Percentiles rank a stretch among this genome's conserved stretches.
Evolutionary conservation across 352 stramenopile species (phyloP).

Genomic region (Hyaloperonospora arabidopsidis): DNA sequence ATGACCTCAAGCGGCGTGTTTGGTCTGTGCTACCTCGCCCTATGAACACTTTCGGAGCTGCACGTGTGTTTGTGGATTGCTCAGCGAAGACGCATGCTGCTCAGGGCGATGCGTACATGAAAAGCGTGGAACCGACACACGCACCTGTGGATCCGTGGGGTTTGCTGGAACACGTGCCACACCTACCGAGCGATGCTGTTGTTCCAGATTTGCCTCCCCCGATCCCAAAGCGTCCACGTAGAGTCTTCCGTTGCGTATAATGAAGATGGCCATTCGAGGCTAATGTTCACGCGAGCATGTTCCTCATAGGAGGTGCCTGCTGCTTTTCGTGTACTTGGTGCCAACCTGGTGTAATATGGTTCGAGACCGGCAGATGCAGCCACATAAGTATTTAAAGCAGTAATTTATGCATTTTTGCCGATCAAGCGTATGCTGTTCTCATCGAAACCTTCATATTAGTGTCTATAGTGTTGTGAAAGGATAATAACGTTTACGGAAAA

Average conservation of each 20-base stretch:
- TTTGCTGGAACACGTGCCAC: conserved; percentile 56
- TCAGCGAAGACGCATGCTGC: conserved; percentile 10
- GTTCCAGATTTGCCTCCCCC: conserved; percentile 32
- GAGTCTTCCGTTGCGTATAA: conserved; percentile 69
- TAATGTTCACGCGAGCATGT: not conserved
- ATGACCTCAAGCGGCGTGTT: conserved; percentile 52
- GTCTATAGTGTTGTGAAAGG: too few species aligned
- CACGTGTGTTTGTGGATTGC: conserved; percentile 23
- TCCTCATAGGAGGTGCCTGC: conserved; percentile 12
- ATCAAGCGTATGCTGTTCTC: too few species aligned
- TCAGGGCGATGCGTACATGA: conserved; percentile 23
- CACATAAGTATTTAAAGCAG: not conserved
- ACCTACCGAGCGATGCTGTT: conserved; percentile 61
- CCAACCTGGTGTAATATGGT: conserved; percentile 22
- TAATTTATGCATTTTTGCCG: too few species aligned
- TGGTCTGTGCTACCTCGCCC: conserved; percentile 65
- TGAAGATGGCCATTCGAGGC: not conserved
- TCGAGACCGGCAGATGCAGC: conserved; percentile 3
- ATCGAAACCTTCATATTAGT: too few species aligned
- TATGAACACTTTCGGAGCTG: conserved; percentile 23
- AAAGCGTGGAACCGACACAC: conserved; percentile 20
- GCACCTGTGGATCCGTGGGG: conserved; percentile 66
- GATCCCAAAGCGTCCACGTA: conserved; percentile 46
- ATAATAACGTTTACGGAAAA: too few species aligned
- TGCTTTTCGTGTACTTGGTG: conserved; percentile 12